Evolutionary conservation across 306 rosid genomes (phyloP).

Genomic region (Hippophae gyantsensis): DNA sequence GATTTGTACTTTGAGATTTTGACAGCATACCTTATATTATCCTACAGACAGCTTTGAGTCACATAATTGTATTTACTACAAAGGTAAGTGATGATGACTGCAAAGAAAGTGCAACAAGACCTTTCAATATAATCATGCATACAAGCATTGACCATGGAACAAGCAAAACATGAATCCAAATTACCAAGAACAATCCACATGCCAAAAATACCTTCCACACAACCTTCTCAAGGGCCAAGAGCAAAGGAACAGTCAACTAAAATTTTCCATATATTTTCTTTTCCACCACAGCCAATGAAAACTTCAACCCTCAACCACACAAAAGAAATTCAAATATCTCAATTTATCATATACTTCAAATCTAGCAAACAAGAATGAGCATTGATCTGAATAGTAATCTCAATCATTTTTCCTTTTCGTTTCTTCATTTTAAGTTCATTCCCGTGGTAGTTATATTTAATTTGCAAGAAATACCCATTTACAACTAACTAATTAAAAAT

Average conservation of each 20-base stretch:
- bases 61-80: slow-evolving; percentile 4
- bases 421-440: not conserved
- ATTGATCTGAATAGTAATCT: not conserved
- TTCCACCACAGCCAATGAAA: no score
- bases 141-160: no score
- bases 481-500: not conserved
- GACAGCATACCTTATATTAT: slow-evolving; percentile 62
- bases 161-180: no score
- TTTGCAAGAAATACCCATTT: no score
- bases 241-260: no score
- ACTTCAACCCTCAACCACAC: not conserved
- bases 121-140: no score
- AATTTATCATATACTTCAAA: not conserved
- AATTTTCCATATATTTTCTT: no score
- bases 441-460: not conserved
- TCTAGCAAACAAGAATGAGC: not conserved
- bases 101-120: not conserved
- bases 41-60: slow-evolving; percentile 18
- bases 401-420: not conserved
- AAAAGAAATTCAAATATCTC: not conserved
- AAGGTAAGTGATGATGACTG: slow-evolving; percentile 5
- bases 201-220: no score
- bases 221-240: no score
- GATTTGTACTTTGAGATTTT: slow-evolving; percentile 52
- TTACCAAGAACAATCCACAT: no score